phyloP scores from a whole-genome alignment of 306 rosid genomes.

The Glycine soja region DNA sequence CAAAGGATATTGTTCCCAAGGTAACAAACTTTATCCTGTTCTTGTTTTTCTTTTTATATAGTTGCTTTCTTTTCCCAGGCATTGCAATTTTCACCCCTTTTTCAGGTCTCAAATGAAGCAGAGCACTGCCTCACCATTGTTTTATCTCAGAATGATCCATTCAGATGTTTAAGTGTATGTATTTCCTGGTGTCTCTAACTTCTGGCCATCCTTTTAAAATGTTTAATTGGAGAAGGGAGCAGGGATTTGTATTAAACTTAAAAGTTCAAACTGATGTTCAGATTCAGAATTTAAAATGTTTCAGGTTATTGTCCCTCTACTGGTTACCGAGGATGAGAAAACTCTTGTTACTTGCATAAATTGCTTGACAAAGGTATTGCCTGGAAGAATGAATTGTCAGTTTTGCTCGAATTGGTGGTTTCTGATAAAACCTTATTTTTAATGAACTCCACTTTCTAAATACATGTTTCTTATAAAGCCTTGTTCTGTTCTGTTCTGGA shows the following conservation, averaged over 20 bases:
- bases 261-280: constrained; percentile 23
- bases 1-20: constrained; percentile 78
- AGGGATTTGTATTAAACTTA: constrained; percentile 19
- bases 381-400: constrained; percentile 28
- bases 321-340: constrained; percentile 95
- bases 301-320: constrained; percentile 91
- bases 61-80: constrained; percentile 34
- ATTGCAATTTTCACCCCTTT: constrained; percentile 38
- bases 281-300: constrained; percentile 40
- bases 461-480: background rate
- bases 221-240: background rate
- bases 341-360: constrained; percentile 90
- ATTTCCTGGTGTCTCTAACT: constrained; percentile 31
- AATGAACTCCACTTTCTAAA: background rate
- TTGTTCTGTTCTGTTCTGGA: background rate
- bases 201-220: constrained; percentile 27
- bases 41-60: constrained; percentile 28
- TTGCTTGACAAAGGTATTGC: constrained; percentile 89
- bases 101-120: constrained; percentile 91
- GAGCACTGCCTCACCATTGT: constrained; percentile 89
- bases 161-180: constrained; percentile 95
- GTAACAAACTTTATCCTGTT: constrained; percentile 52
- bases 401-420: constrained; percentile 23
- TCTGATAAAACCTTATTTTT: background rate
- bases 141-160: constrained; percentile 86